Evolutionary conservation across 1,284 basidiomycete species (phyloP).

Genomic region (Coriolopsis trogii): DNA sequence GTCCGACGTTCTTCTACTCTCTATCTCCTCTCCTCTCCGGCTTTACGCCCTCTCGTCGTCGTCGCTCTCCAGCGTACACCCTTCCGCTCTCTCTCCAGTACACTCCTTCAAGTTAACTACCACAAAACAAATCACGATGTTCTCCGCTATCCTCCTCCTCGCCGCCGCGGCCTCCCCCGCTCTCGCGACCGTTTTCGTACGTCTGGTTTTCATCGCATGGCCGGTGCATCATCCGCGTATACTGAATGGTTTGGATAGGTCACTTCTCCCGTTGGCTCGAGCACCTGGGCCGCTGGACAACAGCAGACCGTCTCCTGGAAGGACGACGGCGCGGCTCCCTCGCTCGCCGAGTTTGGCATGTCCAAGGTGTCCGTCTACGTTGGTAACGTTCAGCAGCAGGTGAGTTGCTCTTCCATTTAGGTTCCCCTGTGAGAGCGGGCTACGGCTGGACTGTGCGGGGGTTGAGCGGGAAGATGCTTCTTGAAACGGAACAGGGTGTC

Average conservation of each 20-base stretch:
- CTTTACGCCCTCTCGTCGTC: slow-evolving; percentile 7
- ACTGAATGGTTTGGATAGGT: slow-evolving; percentile 42
- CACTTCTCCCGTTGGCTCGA: slow-evolving; percentile 58
- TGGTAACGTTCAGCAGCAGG: slow-evolving; percentile 65
- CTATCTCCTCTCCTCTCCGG: slow-evolving; percentile 2
- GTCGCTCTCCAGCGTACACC: slow-evolving; percentile 24
- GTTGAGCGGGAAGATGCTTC: neutral
- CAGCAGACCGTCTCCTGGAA: slow-evolving; percentile 66
- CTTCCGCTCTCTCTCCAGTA: slow-evolving; percentile 28
- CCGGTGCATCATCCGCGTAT: neutral
- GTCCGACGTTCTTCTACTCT: slow-evolving; percentile 1
- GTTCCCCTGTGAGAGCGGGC: neutral
- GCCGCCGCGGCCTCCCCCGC: slow-evolving; percentile 58
- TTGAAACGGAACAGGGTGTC: neutral
- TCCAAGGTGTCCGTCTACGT: slow-evolving; percentile 70
- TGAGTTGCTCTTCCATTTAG: slow-evolving; percentile 31
- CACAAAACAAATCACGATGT: slow-evolving; percentile 44
- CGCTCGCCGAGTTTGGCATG: slow-evolving; percentile 60
- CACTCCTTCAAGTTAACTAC: slow-evolving; percentile 42
- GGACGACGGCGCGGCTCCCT: slow-evolving; percentile 60
- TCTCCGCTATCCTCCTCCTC: slow-evolving; percentile 49
- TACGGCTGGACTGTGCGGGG: neutral
- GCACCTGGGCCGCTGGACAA: slow-evolving; percentile 62
- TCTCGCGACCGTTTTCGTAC: slow-evolving; percentile 61
- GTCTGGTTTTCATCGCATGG: slow-evolving; percentile 33